Base-by-base conservation (phyloP, 441 rosid genomes). In the Euphorbia corollata region DNA sequence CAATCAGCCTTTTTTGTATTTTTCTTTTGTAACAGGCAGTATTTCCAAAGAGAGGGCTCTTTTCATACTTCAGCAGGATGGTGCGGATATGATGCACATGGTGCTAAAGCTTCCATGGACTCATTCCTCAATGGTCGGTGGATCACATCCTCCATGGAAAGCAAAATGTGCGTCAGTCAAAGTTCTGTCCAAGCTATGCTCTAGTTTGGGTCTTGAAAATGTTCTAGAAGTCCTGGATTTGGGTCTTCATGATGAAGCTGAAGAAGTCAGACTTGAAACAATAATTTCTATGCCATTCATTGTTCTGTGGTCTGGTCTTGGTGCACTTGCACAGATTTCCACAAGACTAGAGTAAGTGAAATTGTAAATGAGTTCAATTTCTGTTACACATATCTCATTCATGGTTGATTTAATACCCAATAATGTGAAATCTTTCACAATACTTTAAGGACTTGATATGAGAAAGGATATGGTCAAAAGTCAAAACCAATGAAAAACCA, bases 71-170 rank as follows among this genome's bases (percentile, higher is more conserved):
- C 74, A 76, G 57, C 77, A 53, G 71, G 75, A 75, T 61, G 60
- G 69, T 82, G 80, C 68, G 59, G 76, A 77, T 73, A 79, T 79
- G 56, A 78, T 88, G 56, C 70, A 67, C 70, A 78, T 72, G 72
- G 63, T 90, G 76, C 79, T 95, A 73, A 88, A 90, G 83, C 80
- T 91, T 72, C 95, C 98, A 32, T 95, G 99, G 99, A 87, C 79
- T 64, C 85, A 77, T 69, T 58, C 74, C 73, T 75, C 71, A 71
- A 65, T 79, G 63, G 82, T 80, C 71, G 69, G 69, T 74, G 84
- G 78, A 70, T 76, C 77, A 63, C 70, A 74, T 74, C 70, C 85
- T 65, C 80, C 62, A 56, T 73, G 78, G 82, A 90, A 83, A 80
- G 64, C 85, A 73, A 95, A 90, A 82, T 81, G 86, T 72, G 38